phyloP scores from a whole-genome alignment of 106 monocot genomes.

The Vanilla planifolia region DNA sequence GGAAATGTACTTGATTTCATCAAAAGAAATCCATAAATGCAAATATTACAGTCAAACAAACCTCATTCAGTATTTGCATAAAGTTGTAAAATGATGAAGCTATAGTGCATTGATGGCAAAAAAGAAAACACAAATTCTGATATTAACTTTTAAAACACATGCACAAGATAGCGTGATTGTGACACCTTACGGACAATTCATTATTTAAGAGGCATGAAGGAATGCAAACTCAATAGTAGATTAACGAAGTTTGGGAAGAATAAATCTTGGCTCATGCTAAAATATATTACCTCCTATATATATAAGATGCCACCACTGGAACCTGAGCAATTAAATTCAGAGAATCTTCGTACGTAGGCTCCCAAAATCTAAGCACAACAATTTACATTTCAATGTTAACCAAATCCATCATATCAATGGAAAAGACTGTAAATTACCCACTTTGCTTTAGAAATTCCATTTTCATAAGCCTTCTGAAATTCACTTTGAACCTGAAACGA shows the following conservation, averaged over 20 bases:
- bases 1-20: slow-evolving; percentile 6
- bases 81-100: background rate
- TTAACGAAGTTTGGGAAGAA: background rate
- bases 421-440: slow-evolving; percentile 9
- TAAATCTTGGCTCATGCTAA: background rate
- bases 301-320: slow-evolving; percentile 81
- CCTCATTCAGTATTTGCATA: background rate
- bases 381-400: slow-evolving; percentile 4
- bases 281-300: slow-evolving; percentile 70
- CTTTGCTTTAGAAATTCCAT: slow-evolving; percentile 38
- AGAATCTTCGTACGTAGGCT: slow-evolving; percentile 91
- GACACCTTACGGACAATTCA: background rate
- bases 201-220: background rate
- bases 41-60: background rate
- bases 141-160: background rate
- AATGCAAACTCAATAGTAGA: background rate
- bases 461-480: slow-evolving; percentile 31
- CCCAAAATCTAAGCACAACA: slow-evolving; percentile 69
- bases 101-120: background rate
- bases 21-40: background rate
- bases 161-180: background rate
- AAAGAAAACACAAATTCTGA: background rate
- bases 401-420: background rate
- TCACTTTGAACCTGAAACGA: slow-evolving; percentile 62
- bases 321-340: slow-evolving; percentile 85